These are phyloP conservation scores for Pseudogymnoascus destructans DNA, from an alignment of 2,329 filamentous ascomycete species.

Conservation along the genomic window DNA sequence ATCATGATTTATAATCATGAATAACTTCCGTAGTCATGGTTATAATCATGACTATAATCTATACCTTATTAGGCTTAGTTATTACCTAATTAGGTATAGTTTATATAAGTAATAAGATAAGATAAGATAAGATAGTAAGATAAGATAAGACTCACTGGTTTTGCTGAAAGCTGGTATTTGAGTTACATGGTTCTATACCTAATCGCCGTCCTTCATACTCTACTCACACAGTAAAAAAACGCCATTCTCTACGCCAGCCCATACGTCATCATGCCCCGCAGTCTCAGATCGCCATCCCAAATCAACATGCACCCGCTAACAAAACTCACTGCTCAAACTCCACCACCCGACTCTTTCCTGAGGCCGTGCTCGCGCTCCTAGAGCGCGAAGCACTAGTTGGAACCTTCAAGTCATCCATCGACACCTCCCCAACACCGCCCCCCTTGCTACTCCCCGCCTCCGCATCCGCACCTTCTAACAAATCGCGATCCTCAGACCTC, in stretches of 20 bases:
- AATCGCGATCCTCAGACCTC: conserved; percentile 52
- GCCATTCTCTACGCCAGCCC: neutral
- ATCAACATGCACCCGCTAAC: conserved; percentile 1
- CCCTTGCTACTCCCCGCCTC: conserved; percentile 38
- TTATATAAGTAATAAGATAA: too few species aligned
- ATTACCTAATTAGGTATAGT: too few species aligned
- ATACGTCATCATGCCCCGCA: neutral
- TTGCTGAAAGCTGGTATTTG: neutral
- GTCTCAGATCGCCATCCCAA: conserved; percentile 3
- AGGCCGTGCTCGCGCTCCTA: conserved; percentile 23
- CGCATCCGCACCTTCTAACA: conserved; percentile 63
- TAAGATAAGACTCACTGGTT: too few species aligned
- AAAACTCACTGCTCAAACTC: conserved; percentile 31
- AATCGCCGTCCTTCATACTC: neutral
- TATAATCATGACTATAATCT: too few species aligned
- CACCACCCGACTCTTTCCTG: conserved; percentile 29
- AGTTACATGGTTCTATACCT: conserved; percentile 6
- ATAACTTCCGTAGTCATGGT: too few species aligned
- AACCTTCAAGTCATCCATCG: conserved; percentile 14
- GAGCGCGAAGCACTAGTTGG: conserved; percentile 20
- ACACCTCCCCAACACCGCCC: conserved; percentile 17
- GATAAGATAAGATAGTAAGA: too few species aligned
- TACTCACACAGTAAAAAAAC: neutral
- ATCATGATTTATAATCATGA: too few species aligned
- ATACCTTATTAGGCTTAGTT: too few species aligned